Evolutionary conservation across 371 early-diverging fungal genomes (phyloP).

Genomic region (Mortierella sp.): DNA sequence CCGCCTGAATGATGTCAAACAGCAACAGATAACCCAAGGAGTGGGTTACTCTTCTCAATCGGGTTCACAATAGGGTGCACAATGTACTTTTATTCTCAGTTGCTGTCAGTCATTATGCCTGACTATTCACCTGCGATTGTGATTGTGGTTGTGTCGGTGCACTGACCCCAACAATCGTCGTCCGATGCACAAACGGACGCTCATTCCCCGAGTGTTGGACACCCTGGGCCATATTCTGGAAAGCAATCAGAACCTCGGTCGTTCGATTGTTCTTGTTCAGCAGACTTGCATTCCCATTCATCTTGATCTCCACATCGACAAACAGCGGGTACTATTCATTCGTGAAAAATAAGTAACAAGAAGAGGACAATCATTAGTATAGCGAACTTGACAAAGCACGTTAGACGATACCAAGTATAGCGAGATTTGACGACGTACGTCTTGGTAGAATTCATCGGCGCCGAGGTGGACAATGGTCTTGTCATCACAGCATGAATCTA

Average conservation of each 20-base stretch:
- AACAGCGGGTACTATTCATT: constrained; percentile 40
- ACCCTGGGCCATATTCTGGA: constrained; percentile 43
- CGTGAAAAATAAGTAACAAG: neutral
- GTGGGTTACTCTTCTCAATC: neutral
- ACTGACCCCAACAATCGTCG: constrained; percentile 12
- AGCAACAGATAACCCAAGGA: too few species aligned
- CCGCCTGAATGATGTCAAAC: too few species aligned
- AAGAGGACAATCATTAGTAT: neutral
- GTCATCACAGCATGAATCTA: constrained; percentile 52
- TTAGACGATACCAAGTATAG: neutral
- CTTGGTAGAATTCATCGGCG: constrained; percentile 52
- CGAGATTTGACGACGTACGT: constrained; percentile 13
- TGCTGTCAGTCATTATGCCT: neutral
- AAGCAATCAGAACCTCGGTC: constrained; percentile 47
- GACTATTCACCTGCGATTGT: neutral
- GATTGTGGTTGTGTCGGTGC: neutral
- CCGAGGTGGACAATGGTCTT: constrained; percentile 51
- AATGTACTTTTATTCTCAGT: neutral
- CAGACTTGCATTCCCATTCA: constrained; percentile 24
- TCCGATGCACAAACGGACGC: constrained; percentile 35
- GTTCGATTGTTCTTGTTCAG: constrained; percentile 9
- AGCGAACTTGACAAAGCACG: neutral
- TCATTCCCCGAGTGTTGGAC: neutral
- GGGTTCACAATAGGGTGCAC: neutral
- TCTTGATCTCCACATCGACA: constrained; percentile 57